Percentiles rank a stretch among this genome's conserved stretches.
Conservation (phyloP, 805 yeast genomes). For the Metahyphopichia silvanorum region DNA sequence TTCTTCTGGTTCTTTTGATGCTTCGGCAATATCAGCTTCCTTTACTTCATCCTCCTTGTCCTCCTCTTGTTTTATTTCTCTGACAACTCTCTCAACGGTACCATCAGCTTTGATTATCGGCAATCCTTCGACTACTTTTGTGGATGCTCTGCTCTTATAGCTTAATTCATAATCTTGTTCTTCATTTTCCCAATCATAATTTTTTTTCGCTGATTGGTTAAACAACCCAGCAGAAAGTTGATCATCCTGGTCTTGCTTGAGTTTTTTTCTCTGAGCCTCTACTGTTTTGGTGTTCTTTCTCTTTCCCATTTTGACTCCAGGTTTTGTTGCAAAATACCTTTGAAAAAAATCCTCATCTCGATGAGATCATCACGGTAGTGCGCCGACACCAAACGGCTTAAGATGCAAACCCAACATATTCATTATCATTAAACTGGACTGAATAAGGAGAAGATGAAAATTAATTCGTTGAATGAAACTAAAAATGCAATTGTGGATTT, state of each 20-base stretch:
- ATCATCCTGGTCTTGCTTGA: constrained; percentile 39
- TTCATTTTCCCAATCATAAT: constrained; percentile 58
- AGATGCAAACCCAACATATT: too few species aligned
- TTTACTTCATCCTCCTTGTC: constrained; percentile 13
- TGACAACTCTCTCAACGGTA: constrained; percentile 62
- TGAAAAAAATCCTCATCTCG: constrained; percentile 1
- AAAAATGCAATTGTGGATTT: too few species aligned
- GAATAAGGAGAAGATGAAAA: not conserved
- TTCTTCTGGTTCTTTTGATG: constrained; percentile 21
- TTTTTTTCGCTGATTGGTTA: constrained; percentile 12
- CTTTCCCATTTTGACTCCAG: too few species aligned
- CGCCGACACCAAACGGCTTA: too few species aligned
- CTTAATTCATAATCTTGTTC: constrained; percentile 79
- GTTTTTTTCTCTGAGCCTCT: constrained; percentile 33
- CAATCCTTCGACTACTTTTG: constrained; percentile 59
- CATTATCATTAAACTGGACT: not conserved
- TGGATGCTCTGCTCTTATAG: constrained; percentile 61
- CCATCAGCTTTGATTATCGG: constrained; percentile 80
- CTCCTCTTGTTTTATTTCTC: constrained; percentile 22
- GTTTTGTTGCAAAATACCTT: too few species aligned
- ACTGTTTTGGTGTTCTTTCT: constrained; percentile 21
- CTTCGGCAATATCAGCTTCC: constrained; percentile 11
- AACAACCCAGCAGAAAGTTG: constrained; percentile 37
- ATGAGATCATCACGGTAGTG: too few species aligned
- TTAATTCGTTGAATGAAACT: too few species aligned